Percentiles rank a stretch among this genome's conserved stretches.
phyloP scores from a whole-genome alignment of 2,329 filamentous ascomycete genomes.

The Madurella mycetomatis region DNA sequence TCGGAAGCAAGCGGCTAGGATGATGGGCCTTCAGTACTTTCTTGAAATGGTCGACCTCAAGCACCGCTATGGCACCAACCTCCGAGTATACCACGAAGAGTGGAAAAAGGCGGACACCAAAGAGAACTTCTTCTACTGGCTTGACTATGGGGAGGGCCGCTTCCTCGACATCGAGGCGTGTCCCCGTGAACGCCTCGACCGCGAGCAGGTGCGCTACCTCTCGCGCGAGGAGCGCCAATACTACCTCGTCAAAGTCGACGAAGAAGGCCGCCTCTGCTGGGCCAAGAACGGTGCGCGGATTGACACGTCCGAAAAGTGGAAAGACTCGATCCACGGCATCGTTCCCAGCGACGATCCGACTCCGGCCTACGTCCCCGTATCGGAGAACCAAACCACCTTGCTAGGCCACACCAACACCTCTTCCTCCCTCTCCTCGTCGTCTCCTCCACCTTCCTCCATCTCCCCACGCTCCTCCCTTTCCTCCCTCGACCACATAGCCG shows the following conservation, averaged over 20 bases:
- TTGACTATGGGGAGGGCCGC: slow-evolving; percentile 75
- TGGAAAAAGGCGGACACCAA: slow-evolving; percentile 75
- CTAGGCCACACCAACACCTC: slow-evolving; percentile 26
- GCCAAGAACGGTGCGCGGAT: slow-evolving; percentile 76
- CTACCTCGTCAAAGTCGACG: slow-evolving; percentile 75
- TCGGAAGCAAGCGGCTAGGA: slow-evolving; percentile 63
- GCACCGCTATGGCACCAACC: slow-evolving; percentile 80
- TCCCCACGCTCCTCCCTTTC: slow-evolving; percentile 56
- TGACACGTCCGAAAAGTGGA: slow-evolving; percentile 69
- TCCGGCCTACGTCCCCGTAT: slow-evolving; percentile 42
- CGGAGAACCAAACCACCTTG: slow-evolving; percentile 29
- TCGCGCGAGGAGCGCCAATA: slow-evolving; percentile 74
- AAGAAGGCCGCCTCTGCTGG: slow-evolving; percentile 75
- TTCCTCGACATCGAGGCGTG: slow-evolving; percentile 66
- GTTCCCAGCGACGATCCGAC: slow-evolving; percentile 58
- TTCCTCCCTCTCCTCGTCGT: slow-evolving; percentile 7
- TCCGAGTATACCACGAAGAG: slow-evolving; percentile 74
- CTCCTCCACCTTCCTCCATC: slow-evolving; percentile 1
- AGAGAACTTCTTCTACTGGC: slow-evolving; percentile 93
- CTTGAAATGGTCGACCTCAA: slow-evolving; percentile 80
- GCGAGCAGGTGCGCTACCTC: slow-evolving; percentile 78
- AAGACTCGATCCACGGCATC: slow-evolving; percentile 74
- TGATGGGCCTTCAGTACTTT: slow-evolving; percentile 84
- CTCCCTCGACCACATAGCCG: slow-evolving; percentile 56
- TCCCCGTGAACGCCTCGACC: slow-evolving; percentile 68